phyloP scores from a whole-genome alignment of 441 rosid genomes.

The Theobroma grandiflorum region DNA sequence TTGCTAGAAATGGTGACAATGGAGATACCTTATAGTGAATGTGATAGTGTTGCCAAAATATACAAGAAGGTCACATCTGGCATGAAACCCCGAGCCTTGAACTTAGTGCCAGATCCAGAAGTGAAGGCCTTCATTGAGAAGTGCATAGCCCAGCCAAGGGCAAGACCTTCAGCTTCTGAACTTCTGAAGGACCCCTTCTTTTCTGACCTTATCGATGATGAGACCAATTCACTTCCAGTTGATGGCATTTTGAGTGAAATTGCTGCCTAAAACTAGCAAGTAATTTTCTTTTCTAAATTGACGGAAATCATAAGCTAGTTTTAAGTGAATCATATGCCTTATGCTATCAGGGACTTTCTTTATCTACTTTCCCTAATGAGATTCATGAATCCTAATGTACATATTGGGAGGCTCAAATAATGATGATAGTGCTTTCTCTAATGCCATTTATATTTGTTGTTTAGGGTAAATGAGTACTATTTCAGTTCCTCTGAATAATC shows the following conservation, averaged over 20 bases:
- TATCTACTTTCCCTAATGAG: not conserved
- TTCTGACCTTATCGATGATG: slow-evolving; percentile 51
- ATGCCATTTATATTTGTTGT: not conserved
- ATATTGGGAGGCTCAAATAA: slow-evolving; percentile 1
- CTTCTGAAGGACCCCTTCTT: slow-evolving; percentile 76
- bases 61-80: slow-evolving; percentile 64
- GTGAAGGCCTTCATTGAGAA: slow-evolving; percentile 67
- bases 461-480: not conserved
- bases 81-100: slow-evolving; percentile 59
- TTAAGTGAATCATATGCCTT: slow-evolving; percentile 28
- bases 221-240: slow-evolving; percentile 34
- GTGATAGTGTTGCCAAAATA: slow-evolving; percentile 54
- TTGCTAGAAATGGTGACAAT: slow-evolving; percentile 55
- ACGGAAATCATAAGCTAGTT: not conserved
- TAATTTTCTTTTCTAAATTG: not conserved
- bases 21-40: slow-evolving; percentile 60
- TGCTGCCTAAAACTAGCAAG: not conserved
- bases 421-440: slow-evolving; percentile 14
- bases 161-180: slow-evolving; percentile 72
- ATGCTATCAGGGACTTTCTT: slow-evolving; percentile 15
- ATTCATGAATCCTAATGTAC: slow-evolving; percentile 25
- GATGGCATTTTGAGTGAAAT: slow-evolving; percentile 1
- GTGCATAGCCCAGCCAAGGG: slow-evolving; percentile 67
- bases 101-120: slow-evolving; percentile 51
- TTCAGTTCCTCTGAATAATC: not conserved